Percentiles rank a stretch among this genome's conserved stretches.
These are phyloP conservation scores for Aspergillus sp. DNA, from an alignment of 2,329 filamentous ascomycete species.

Conservation along the genomic window DNA sequence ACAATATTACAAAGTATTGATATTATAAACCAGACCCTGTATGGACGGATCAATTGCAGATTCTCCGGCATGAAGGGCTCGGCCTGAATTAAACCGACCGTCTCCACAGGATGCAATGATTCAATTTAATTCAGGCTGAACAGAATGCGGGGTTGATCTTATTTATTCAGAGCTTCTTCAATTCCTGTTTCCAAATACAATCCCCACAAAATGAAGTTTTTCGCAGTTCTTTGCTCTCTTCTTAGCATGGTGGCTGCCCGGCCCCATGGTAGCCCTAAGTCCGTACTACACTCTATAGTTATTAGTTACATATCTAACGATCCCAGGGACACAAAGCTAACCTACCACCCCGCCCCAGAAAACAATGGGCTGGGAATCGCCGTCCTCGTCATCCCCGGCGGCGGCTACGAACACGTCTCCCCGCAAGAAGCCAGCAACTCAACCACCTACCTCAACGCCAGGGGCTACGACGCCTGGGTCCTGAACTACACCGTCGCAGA, in stretches of 20 bases:
- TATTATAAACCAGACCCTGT: too few relatives aligned
- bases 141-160: background rate
- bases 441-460: background rate
- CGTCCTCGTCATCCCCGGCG: conserved; percentile 6
- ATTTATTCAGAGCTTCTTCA: background rate
- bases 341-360: conserved; percentile 1
- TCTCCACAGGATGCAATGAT: background rate
- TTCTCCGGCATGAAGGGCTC: background rate
- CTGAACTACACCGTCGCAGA: background rate
- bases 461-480: conserved; percentile 4
- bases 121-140: too few relatives aligned
- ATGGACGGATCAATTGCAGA: too few relatives aligned
- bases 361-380: background rate
- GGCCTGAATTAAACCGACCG: conserved; percentile 1
- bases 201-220: too few relatives aligned
- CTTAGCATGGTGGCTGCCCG: too few relatives aligned
- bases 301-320: background rate
- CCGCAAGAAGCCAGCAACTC: background rate
- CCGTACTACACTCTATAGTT: background rate
- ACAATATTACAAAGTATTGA: too few relatives aligned
- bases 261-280: background rate
- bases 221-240: too few relatives aligned
- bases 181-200: background rate
- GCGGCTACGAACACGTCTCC: conserved; percentile 3
- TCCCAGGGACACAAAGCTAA: background rate